Percentiles rank a stretch among this genome's conserved stretches.
phyloP scores from a whole-genome alignment of 2,329 filamentous ascomycete genomes.

The Penicillium frequentans region DNA sequence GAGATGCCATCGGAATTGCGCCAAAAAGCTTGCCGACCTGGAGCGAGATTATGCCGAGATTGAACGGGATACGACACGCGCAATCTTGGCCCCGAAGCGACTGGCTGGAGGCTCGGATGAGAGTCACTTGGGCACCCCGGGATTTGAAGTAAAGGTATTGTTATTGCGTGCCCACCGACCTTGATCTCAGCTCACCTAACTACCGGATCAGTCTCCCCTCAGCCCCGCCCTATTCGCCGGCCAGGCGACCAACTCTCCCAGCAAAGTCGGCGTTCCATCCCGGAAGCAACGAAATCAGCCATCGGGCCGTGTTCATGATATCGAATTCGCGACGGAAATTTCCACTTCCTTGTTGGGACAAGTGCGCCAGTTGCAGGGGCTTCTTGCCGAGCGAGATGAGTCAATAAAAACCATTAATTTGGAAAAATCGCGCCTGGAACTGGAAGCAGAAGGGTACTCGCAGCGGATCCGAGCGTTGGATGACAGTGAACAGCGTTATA shows the following conservation, averaged over 20 bases:
- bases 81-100: constrained; percentile 79
- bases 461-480: constrained; percentile 81
- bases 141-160: constrained; percentile 49
- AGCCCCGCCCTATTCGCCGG: constrained; percentile 79
- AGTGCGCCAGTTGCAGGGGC: constrained; percentile 81
- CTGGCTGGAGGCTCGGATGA: constrained; percentile 71
- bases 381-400: constrained; percentile 86
- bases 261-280: constrained; percentile 83
- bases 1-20: constrained; percentile 82
- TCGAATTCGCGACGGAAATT: constrained; percentile 97
- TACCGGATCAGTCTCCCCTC: constrained; percentile 58
- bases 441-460: constrained; percentile 75
- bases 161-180: neutral
- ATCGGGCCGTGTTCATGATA: constrained; percentile 84
- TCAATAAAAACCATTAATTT: constrained; percentile 71
- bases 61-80: constrained; percentile 82
- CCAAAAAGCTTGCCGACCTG: constrained; percentile 75
- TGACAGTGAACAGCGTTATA: constrained; percentile 93
- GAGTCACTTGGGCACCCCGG: constrained; percentile 42
- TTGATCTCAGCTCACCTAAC: constrained; percentile 9
- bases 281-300: constrained; percentile 89
- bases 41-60: constrained; percentile 96
- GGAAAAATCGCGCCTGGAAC: constrained; percentile 77
- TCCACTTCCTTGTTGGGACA: constrained; percentile 93
- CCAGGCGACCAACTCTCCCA: constrained; percentile 80